These are phyloP conservation scores for Leccinum variicolor DNA, from an alignment of 768 basidiomycete genomes.

Conservation along the genomic window DNA sequence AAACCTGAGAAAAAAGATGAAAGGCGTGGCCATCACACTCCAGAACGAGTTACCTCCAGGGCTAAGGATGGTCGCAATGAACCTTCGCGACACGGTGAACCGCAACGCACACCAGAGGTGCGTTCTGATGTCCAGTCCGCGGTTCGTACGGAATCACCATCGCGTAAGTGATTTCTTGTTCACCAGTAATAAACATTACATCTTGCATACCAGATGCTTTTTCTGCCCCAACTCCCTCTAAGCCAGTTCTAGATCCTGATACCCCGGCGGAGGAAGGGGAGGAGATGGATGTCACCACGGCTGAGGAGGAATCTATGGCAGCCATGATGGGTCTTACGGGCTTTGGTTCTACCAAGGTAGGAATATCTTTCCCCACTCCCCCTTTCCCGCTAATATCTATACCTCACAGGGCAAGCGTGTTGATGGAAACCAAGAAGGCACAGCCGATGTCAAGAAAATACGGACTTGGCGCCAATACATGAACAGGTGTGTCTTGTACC, in stretches of 20 bases:
- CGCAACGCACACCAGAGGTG: conserved; percentile 17
- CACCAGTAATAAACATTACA: not conserved
- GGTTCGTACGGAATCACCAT: conserved; percentile 10
- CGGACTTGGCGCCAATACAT: conserved; percentile 98
- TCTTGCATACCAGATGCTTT: conserved; percentile 3
- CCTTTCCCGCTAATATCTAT: not conserved
- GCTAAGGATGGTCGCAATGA: conserved; percentile 29
- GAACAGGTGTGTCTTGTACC: conserved; percentile 64
- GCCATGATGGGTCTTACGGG: conserved; percentile 85
- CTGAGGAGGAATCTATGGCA: conserved; percentile 81
- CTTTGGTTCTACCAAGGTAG: conserved; percentile 88
- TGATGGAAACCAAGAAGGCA: conserved; percentile 77
- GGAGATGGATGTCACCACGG: conserved; percentile 51
- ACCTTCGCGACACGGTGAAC: conserved; percentile 21
- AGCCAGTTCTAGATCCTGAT: conserved; percentile 41
- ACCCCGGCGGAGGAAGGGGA: conserved; percentile 47
- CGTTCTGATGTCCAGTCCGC: conserved; percentile 11
- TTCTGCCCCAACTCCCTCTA: conserved; percentile 11
- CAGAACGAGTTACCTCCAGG: conserved; percentile 32
- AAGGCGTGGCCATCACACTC: conserved; percentile 39
- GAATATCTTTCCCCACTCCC: conserved; percentile 2
- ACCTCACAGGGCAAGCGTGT: conserved; percentile 68
- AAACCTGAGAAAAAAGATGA: conserved; percentile 34
- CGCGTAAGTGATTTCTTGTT: conserved; percentile 11
- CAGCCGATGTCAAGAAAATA: conserved; percentile 67